Evolutionary conservation across 176 grass and related monocot genomes (phyloP).

Genomic region (Pontederia crassipes): DNA sequence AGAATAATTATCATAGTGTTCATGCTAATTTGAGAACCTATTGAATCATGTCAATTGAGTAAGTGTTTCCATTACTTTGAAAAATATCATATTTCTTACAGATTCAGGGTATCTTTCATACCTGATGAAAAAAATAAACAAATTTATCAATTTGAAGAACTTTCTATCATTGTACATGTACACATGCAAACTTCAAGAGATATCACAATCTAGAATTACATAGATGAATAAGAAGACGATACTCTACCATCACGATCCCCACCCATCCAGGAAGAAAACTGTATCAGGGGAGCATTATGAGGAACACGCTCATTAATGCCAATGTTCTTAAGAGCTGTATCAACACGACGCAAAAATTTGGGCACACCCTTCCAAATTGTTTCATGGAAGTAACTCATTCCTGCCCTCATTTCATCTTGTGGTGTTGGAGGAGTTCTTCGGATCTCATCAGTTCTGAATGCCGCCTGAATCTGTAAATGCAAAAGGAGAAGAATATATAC

Average conservation of each 20-base stretch:
- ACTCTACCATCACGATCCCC: conserved; percentile 97
- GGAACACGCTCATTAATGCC: conserved; percentile 87
- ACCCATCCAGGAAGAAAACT: conserved; percentile 99
- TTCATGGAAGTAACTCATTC: conserved; percentile 98
- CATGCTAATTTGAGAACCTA: too few relatives aligned
- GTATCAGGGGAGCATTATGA: conserved; percentile 91
- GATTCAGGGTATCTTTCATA: too few relatives aligned
- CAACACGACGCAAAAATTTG: conserved; percentile 94
- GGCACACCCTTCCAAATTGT: conserved; percentile 98
- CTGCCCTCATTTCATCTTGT: conserved; percentile 96
- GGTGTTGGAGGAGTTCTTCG: conserved; percentile 77
- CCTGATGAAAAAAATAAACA: too few relatives aligned
- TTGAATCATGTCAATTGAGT: too few relatives aligned
- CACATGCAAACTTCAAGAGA: too few relatives aligned
- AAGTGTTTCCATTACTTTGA: too few relatives aligned
- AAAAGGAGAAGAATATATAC: background rate
- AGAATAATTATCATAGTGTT: too few relatives aligned
- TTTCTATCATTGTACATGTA: too few relatives aligned
- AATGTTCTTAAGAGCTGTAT: conserved; percentile 91
- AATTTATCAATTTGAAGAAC: too few relatives aligned
- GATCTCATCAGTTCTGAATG: conserved; percentile 98
- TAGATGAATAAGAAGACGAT: background rate
- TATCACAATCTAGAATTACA: too few relatives aligned
- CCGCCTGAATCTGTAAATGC: conserved; percentile 68
- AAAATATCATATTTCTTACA: too few relatives aligned